Evolutionary conservation across 306 rosid genomes (phyloP).

Genomic region (Trichosanthes truncata): DNA sequence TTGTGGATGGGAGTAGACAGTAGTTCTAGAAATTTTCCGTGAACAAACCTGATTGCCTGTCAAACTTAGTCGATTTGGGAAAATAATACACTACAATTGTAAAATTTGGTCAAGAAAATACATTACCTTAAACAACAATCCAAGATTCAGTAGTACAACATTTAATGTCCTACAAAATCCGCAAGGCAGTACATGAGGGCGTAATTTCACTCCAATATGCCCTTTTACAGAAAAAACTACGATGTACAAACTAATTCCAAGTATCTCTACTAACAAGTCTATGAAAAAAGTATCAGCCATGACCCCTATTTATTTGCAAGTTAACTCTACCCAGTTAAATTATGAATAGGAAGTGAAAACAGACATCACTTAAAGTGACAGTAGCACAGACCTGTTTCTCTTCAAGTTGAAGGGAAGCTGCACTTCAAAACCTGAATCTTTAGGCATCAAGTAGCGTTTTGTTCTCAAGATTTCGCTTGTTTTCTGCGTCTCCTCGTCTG

Average conservation of each 20-base stretch:
- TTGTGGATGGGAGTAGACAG: no score
- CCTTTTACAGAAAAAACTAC: neutral
- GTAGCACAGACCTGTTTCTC: neutral
- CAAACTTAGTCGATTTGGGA: no score
- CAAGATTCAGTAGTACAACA: neutral
- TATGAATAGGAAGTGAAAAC: neutral
- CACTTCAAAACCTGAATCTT: neutral
- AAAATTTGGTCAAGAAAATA: neutral
- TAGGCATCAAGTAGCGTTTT: slow-evolving; percentile 19
- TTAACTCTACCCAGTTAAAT: slow-evolving; percentile 4
- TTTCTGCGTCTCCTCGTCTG: slow-evolving; percentile 28
- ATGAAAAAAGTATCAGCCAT: neutral
- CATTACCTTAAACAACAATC: neutral
- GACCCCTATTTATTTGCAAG: slow-evolving; percentile 23
- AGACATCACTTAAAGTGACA: neutral
- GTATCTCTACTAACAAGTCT: neutral
- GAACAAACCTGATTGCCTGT: no score
- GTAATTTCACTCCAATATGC: slow-evolving; percentile 1
- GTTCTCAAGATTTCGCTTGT: slow-evolving; percentile 14
- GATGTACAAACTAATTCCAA: neutral
- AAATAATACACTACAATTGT: neutral
- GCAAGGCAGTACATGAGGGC: neutral
- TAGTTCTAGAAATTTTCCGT: no score
- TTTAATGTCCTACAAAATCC: neutral
- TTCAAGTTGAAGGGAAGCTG: neutral